phyloP scores from a whole-genome alignment of 495 filamentous ascomycete genomes.

The Hypoxylon lenormandii region DNA sequence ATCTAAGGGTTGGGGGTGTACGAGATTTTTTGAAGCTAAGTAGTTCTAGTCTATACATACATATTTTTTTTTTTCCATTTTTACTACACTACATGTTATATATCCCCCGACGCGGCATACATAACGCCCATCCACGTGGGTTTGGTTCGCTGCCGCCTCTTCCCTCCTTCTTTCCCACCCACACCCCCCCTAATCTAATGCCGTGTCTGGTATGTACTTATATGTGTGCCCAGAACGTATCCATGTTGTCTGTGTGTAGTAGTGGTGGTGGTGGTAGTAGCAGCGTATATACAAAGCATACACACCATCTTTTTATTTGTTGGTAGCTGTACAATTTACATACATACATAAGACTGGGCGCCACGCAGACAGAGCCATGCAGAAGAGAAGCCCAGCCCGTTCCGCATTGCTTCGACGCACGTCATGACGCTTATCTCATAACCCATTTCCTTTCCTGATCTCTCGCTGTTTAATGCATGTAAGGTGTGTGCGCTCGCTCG shows the following conservation, averaged over 20 bases:
- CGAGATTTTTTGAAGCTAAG: conserved; percentile 36
- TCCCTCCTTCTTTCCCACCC: too few relatives aligned
- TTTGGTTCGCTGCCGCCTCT: conserved; percentile 23
- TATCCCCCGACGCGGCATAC: too few relatives aligned
- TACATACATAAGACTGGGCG: conserved; percentile 16
- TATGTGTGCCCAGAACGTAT: too few relatives aligned
- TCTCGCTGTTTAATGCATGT: conserved; percentile 39
- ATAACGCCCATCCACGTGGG: conserved; percentile 40
- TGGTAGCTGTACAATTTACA: conserved; percentile 28
- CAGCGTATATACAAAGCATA: neutral
- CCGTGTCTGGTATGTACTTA: neutral
- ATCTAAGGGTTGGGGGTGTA: conserved; percentile 33
- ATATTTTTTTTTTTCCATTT: neutral
- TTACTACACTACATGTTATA: too few relatives aligned
- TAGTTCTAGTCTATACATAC: conserved; percentile 5
- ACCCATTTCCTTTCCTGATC: conserved; percentile 45
- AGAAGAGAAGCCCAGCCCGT: neutral
- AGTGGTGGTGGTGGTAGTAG: neutral
- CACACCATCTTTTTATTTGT: conserved; percentile 11
- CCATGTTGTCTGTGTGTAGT: too few relatives aligned
- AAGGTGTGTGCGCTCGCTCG: conserved; percentile 1
- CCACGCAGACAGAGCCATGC: too few relatives aligned
- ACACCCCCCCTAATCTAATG: conserved; percentile 23
- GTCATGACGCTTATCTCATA: conserved; percentile 46
- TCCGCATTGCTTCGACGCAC: conserved; percentile 22